A percentile compares a stretch with the other conserved stretches of the same genome.
Evolutionary conservation across 176 grass and related monocot species (phyloP).

Genomic region (Raddia guianensis): DNA sequence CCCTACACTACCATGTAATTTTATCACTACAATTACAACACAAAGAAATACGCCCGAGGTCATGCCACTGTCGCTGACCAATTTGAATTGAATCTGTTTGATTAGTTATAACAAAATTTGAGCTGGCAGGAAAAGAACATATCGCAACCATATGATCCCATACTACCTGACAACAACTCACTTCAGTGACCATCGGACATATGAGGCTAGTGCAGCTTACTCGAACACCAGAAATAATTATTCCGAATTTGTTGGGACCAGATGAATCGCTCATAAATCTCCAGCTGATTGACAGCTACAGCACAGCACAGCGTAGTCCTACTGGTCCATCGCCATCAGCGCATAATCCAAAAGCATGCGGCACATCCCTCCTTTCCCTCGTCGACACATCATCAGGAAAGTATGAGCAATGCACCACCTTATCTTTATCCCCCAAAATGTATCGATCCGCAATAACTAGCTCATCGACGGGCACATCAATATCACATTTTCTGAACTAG

Average conservation of each 20-base stretch:
- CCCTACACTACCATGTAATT: background rate
- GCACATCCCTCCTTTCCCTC: background rate
- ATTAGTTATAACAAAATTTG: background rate
- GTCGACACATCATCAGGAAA: background rate
- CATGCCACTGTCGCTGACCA: background rate
- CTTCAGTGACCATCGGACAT: background rate
- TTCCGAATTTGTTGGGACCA: background rate
- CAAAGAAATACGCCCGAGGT: background rate
- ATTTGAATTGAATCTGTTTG: background rate
- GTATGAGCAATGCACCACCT: background rate
- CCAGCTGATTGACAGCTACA: background rate
- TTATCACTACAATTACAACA: background rate
- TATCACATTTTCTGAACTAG: constrained; percentile 4
- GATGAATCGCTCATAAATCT: background rate
- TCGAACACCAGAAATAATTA: constrained; percentile 5
- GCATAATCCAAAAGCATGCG: background rate
- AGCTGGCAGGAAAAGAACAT: background rate
- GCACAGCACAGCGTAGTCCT: background rate
- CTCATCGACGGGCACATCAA: background rate
- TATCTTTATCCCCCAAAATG: constrained; percentile 6
- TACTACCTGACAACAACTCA: background rate
- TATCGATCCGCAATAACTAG: background rate
- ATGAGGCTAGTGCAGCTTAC: background rate
- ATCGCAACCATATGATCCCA: background rate
- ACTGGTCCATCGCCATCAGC: background rate